Percentiles rank a stretch among this genome's conserved stretches.
Conservation (phyloP, 1,284 basidiomycete genomes). For the Neonothopanus nambi region DNA sequence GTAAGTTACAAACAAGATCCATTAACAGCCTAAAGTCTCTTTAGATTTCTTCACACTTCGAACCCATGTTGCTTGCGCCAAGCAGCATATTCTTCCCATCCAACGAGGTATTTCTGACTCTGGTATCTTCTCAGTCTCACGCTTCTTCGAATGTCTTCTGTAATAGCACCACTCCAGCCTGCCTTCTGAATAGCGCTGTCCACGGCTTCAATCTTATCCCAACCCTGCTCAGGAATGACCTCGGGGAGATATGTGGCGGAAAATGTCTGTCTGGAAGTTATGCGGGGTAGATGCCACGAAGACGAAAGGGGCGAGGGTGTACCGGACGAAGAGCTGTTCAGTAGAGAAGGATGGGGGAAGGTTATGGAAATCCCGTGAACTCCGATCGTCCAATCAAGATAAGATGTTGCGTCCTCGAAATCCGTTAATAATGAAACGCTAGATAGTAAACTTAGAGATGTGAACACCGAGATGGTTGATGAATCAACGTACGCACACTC, state of each 20-base stretch:
- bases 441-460: slow-evolving; percentile 13
- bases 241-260: slow-evolving; percentile 95
- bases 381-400: slow-evolving; percentile 92
- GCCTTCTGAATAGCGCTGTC: slow-evolving; percentile 93
- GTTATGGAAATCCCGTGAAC: slow-evolving; percentile 91
- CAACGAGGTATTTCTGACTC: slow-evolving; percentile 71
- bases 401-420: slow-evolving; percentile 84
- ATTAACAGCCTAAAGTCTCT: not conserved
- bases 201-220: slow-evolving; percentile 87
- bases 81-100: slow-evolving; percentile 76
- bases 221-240: slow-evolving; percentile 90
- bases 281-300: slow-evolving; percentile 53
- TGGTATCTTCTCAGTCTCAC: slow-evolving; percentile 85
- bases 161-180: slow-evolving; percentile 83
- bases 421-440: slow-evolving; percentile 92
- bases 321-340: slow-evolving; percentile 51
- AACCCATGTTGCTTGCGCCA: slow-evolving; percentile 60
- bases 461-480: slow-evolving; percentile 2
- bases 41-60: not conserved
- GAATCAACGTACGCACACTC: slow-evolving; percentile 69
- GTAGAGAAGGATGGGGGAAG: slow-evolving; percentile 75
- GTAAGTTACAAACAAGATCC: slow-evolving; percentile 2
- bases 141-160: slow-evolving; percentile 78
- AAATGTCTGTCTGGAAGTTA: slow-evolving; percentile 60
- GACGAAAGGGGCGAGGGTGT: slow-evolving; percentile 72